Evolutionary conservation across 768 basidiomycete species (phyloP), one percentile per base, ranked within the genome.

Genomic region (Pulveroboletus sp.): DNA sequence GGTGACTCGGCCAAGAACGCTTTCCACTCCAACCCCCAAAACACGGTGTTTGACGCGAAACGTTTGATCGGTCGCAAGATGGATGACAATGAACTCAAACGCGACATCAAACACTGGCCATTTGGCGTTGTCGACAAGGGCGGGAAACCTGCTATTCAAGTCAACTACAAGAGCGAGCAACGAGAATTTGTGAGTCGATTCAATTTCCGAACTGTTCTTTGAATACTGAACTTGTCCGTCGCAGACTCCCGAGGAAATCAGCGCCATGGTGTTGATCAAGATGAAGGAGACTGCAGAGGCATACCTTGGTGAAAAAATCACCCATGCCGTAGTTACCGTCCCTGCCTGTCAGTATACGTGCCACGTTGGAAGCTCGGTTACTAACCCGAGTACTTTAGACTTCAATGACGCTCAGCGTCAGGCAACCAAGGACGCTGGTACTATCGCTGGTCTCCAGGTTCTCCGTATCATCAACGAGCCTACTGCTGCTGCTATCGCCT

Each of bases 221-320:
- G 6, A 24, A 4, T 17, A 20, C 43, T 51, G 0, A 58, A 1
- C 2, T 19, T 20, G 2, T 0, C 4, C 2, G 11, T 41, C n/a
- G 16, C 38, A 93, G 91, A 85, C 90, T 1, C 89, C 93, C 7
- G 93, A 95, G 69, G 93, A 96, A 73, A 83, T 98, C 59, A 89
- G 85, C 36, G 93, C 95, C 50, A 98, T 97, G 95, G 80, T 98
- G 61, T 76, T 98, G 47, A 75, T 71, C 52, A 98, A 97, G 80
- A 97, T 98, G 95, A 97, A 96, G 80, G 95, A 98, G 77, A 98
- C 93, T 23, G 95, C 95, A 49, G 95, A 97, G 78, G 89, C 93
- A 16, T 97, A 95, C 73, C 88, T 98, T 51, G 93, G 93, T 62
- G 81, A 92, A 64, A 88, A 90, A 70, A 93, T 98, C 67, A 93